These are phyloP conservation scores for Naematelia encephala DNA, from an alignment of 768 basidiomycete genomes.

Conservation along the genomic window DNA sequence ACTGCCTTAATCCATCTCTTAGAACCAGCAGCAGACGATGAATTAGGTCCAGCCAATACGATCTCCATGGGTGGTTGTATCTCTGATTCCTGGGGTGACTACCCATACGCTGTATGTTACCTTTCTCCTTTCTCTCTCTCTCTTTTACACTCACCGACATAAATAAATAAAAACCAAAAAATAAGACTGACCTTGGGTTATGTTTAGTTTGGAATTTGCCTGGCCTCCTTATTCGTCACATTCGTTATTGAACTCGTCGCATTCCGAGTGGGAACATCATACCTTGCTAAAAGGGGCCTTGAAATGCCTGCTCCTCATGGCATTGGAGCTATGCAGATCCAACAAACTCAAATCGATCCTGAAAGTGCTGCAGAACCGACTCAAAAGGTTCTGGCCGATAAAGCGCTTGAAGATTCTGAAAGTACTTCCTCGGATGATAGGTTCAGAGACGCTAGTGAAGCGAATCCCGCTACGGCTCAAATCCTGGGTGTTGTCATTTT, in stretches of 20 bases:
- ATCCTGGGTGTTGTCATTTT: conserved; percentile 25
- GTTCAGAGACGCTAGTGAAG: conserved; percentile 24
- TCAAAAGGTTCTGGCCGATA: neutral
- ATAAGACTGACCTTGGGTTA: neutral
- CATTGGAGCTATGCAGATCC: conserved; percentile 2
- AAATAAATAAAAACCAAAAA: no score
- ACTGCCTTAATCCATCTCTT: conserved; percentile 42
- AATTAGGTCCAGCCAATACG: conserved; percentile 15
- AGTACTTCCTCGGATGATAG: neutral
- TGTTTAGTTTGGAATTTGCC: conserved; percentile 33
- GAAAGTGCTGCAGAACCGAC: neutral
- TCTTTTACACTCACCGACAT: no score
- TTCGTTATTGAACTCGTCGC: conserved; percentile 35
- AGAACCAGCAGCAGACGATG: conserved; percentile 19
- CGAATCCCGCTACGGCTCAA: conserved; percentile 21
- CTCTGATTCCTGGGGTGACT: conserved; percentile 36
- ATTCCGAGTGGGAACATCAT: conserved; percentile 29
- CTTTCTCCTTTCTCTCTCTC: neutral
- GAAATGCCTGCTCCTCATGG: neutral
- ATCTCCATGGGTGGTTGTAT: conserved; percentile 35
- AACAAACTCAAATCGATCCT: neutral
- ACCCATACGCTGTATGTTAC: conserved; percentile 31
- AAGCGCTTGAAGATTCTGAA: neutral
- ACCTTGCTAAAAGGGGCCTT: conserved; percentile 28
- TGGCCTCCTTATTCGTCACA: conserved; percentile 32